A percentile compares a stretch with the other conserved stretches of the same genome.
Evolutionary conservation across 257 asterid genomes (phyloP).

Genomic region (Solanum clarkiae): DNA sequence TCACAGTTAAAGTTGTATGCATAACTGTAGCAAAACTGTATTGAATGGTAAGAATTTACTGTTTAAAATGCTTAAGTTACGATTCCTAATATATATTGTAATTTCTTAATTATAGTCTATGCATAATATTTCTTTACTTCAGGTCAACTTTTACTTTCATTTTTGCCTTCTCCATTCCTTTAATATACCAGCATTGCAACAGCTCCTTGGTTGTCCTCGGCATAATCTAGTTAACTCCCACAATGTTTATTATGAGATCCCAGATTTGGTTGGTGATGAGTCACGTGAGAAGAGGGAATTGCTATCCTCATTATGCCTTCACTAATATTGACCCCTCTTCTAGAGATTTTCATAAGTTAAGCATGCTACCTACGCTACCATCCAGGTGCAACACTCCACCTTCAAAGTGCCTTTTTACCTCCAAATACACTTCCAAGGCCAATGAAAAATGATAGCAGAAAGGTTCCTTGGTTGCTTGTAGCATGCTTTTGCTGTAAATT

Average conservation of each 20-base stretch:
- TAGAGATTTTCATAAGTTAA: not conserved
- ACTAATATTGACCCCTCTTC: not conserved
- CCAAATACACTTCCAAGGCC: not conserved
- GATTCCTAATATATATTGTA: not conserved
- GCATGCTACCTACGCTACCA: not conserved
- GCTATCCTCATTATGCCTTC: not conserved
- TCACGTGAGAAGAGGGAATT: not conserved
- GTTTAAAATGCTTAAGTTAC: not conserved
- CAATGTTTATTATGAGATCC: not conserved
- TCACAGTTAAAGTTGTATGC: not conserved
- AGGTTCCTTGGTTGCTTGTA: not conserved
- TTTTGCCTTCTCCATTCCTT: not conserved
- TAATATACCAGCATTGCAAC: not conserved
- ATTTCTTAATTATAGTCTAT: not conserved
- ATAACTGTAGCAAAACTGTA: not conserved
- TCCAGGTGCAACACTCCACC: not conserved
- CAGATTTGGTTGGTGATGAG: not conserved
- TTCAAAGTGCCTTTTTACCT: not conserved
- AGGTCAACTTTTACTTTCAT: not conserved
- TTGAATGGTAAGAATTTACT: not conserved
- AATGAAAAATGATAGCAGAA: not conserved
- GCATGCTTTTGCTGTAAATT: not conserved
- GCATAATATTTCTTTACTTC: not conserved
- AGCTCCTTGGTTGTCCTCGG: not conserved
- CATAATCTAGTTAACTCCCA: not conserved